These are phyloP conservation scores for Taphrina betulina DNA, from an alignment of 1,139 yeast genomes.

Conservation along the genomic window DNA sequence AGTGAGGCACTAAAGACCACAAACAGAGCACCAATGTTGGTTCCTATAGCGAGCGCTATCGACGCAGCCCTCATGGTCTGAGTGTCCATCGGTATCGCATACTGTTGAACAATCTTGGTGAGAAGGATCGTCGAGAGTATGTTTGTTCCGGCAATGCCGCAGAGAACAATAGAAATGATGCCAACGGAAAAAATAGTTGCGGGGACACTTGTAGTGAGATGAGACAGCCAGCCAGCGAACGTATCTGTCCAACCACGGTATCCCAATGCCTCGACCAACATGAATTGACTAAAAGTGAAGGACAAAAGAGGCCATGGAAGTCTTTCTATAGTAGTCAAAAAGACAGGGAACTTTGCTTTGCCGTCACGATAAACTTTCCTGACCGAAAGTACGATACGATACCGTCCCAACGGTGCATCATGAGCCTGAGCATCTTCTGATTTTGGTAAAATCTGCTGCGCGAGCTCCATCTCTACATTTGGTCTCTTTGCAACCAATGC, in stretches of 20 bases:
- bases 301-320: constrained; percentile 31
- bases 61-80: constrained; percentile 14
- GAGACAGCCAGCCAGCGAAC: constrained; percentile 28
- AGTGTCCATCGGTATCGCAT: background rate
- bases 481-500: background rate
- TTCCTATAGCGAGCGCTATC: constrained; percentile 26
- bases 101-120: constrained; percentile 27
- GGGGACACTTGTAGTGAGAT: constrained; percentile 5
- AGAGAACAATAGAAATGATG: constrained; percentile 27
- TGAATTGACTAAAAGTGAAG: constrained; percentile 31
- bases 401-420: background rate
- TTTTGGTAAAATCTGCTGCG: background rate
- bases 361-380: background rate
- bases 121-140: constrained; percentile 30
- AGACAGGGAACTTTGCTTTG: constrained; percentile 17
- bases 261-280: constrained; percentile 33
- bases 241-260: constrained; percentile 32
- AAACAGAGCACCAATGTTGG: constrained; percentile 31
- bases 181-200: constrained; percentile 28
- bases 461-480: background rate
- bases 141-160: constrained; percentile 32
- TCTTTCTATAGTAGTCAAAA: constrained; percentile 23
- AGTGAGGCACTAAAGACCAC: constrained; percentile 30
- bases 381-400: background rate
- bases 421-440: background rate